A percentile compares a stretch with the other conserved stretches of the same genome.
phyloP scores from a whole-genome alignment of 202 grass and related monocot genomes.

The Hordeum pubiflorum region DNA sequence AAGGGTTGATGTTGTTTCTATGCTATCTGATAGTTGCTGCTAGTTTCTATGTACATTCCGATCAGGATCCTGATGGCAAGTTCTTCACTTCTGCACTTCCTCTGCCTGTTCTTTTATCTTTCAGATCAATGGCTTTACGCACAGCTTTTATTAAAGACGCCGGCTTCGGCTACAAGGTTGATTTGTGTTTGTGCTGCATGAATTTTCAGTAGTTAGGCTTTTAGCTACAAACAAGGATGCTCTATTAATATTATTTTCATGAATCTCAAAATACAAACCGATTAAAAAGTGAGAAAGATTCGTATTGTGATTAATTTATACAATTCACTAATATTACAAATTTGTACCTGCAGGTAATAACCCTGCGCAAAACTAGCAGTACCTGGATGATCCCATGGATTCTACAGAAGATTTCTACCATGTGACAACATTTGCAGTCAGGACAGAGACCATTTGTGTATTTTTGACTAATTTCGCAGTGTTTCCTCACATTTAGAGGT shows the following conservation, averaged over 20 bases:
- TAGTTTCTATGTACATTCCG: constrained; percentile 80
- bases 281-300: constrained; percentile 2
- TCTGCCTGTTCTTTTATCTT: background rate
- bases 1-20: constrained; percentile 72
- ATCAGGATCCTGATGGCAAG: constrained; percentile 38
- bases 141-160: background rate
- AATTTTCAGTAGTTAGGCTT: background rate
- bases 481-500: constrained; percentile 3
- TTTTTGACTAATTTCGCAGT: background rate
- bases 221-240: background rate
- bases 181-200: background rate
- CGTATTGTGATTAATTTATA: background rate
- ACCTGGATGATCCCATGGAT: background rate
- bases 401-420: constrained; percentile 16
- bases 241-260: background rate
- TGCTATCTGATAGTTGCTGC: constrained; percentile 75
- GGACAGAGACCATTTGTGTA: background rate
- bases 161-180: background rate
- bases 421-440: constrained; percentile 1
- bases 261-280: background rate
- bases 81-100: constrained; percentile 8
- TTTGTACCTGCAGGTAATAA: constrained; percentile 37
- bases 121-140: background rate
- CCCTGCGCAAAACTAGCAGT: constrained; percentile 26
- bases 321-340: background rate